A percentile compares a stretch with the other conserved stretches of the same genome.
Evolutionary conservation across 2,329 filamentous ascomycete species (phyloP).

Genomic region (Colletotrichum sp.): DNA sequence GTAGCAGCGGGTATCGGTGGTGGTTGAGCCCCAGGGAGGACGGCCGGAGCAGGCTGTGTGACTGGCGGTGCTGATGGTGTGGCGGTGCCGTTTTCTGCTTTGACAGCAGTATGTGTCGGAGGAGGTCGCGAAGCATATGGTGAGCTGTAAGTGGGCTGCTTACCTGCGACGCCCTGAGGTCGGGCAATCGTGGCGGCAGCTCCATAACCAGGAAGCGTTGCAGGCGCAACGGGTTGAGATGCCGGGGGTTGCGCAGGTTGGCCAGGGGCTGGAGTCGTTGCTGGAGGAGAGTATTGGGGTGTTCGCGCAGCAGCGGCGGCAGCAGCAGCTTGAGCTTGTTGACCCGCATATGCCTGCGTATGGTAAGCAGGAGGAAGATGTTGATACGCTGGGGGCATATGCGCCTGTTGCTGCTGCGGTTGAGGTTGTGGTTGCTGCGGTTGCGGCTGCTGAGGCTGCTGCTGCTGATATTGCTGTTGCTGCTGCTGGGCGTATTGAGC

Average conservation of each 20-base stretch:
- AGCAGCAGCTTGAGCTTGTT: background rate
- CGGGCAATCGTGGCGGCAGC: conserved; percentile 20
- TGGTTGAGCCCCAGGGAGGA: conserved; percentile 9
- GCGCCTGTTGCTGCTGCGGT: conserved; percentile 26
- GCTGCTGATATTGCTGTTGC: conserved; percentile 23
- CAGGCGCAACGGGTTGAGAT: conserved; percentile 27
- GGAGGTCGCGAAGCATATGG: conserved; percentile 31
- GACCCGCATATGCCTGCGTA: conserved; percentile 20
- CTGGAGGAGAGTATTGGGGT: conserved; percentile 20
- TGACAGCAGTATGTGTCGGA: conserved; percentile 20
- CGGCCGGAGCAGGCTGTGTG: conserved; percentile 3
- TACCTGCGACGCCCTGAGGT: conserved; percentile 23
- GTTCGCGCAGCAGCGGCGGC: conserved; percentile 4
- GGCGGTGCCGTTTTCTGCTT: conserved; percentile 22
- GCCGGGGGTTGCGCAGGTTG: conserved; percentile 22
- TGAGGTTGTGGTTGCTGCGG: conserved; percentile 16
- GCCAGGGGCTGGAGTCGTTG: conserved; percentile 12
- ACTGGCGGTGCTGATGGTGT: conserved; percentile 1
- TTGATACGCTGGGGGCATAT: conserved; percentile 37
- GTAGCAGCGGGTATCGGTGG: conserved; percentile 13
- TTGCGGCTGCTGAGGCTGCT: conserved; percentile 25
- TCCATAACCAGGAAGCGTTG: conserved; percentile 28
- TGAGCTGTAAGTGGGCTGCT: conserved; percentile 31
- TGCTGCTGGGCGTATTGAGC: conserved; percentile 24
- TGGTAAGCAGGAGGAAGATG: conserved; percentile 39